Conservation (phyloP, 78 protist species). For the Dictyostelium intermedium region DNA sequence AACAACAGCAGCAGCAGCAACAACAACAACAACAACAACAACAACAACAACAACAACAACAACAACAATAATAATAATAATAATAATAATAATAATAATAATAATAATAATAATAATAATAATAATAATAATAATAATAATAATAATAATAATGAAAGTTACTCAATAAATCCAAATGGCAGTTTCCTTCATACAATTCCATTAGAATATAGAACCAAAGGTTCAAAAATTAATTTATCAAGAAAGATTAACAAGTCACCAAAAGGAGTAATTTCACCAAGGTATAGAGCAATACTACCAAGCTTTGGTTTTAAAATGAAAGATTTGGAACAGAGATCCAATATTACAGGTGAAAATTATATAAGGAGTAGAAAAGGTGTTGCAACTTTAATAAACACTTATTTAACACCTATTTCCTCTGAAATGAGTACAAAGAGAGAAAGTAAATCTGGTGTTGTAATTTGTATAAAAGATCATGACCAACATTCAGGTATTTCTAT, state of each 20-base stretch:
- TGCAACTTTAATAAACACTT: background rate
- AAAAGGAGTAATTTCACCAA: background rate
- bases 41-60: background rate
- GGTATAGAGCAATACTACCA: background rate
- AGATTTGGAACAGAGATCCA: background rate
- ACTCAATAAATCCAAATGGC: background rate
- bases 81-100: background rate
- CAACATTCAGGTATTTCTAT: background rate
- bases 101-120: background rate
- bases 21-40: background rate
- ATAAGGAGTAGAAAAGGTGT: background rate
- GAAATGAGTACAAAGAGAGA: background rate
- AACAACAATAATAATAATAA: background rate
- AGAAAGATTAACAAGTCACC: background rate
- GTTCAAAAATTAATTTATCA: background rate
- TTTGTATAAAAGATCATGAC: background rate
- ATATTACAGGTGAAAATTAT: background rate
- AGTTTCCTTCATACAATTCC: background rate
- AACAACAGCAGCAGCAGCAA: background rate
- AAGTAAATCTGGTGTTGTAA: background rate
- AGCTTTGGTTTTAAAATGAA: background rate
- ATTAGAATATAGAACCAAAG: background rate
- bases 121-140: background rate
- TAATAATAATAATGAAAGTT: background rate
- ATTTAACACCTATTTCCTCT: background rate